Conservation (phyloP, 2,329 filamentous ascomycete species). For the Pseudogymnoascus destructans region DNA sequence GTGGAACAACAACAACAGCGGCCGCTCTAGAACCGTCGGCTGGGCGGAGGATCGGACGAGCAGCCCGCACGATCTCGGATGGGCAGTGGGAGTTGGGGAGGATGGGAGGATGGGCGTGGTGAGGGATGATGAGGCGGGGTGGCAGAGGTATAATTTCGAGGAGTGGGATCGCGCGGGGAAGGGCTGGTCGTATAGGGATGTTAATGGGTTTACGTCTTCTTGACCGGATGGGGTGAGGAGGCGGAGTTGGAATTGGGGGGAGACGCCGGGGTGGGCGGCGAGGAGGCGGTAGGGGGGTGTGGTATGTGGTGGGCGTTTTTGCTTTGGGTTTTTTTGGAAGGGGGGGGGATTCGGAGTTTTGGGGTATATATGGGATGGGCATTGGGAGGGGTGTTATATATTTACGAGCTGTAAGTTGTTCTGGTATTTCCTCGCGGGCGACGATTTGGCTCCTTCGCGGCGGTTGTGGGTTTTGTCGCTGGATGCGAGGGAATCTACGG, state of each 20-base stretch:
- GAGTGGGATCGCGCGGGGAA: background rate
- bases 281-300: background rate
- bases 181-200: background rate
- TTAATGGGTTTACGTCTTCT: background rate
- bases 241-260: background rate
- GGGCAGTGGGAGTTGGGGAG: background rate
- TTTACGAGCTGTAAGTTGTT: background rate
- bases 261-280: background rate
- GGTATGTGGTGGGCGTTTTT: background rate
- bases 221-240: background rate
- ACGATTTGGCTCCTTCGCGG: background rate
- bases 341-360: background rate
- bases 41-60: background rate
- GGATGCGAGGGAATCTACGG: background rate
- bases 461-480: background rate
- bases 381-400: background rate
- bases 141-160: background rate
- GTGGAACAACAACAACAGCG: background rate
- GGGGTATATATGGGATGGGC: background rate
- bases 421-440: background rate
- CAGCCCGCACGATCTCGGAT: background rate
- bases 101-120: background rate
- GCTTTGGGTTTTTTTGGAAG: background rate
- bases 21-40: background rate
- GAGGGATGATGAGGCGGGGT: background rate